Base-by-base conservation (phyloP, 2,329 filamentous ascomycete genomes). In the Phoma sp. region DNA sequence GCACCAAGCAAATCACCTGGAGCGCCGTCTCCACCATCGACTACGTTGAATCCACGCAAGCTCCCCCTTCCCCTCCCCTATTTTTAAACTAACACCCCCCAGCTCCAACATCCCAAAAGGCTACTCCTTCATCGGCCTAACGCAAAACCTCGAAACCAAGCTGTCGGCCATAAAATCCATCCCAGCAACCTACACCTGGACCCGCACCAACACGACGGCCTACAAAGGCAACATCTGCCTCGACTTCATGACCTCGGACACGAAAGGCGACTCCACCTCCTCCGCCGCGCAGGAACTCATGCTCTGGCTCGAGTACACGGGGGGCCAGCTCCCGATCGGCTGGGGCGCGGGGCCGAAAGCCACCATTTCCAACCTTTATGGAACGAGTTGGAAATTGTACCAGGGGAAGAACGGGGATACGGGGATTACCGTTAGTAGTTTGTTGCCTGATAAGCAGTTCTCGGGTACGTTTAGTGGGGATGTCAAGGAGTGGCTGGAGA, bases 261-360 rank as follows among this genome's bases (percentile, higher is more conserved):
- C 72, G 1, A 62, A 77, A 43, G 77, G 76, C 38, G 78, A 80
- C 65, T 76, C 72, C 1, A 79, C 77, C 4, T 77, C 73, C 17
- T 64, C 63, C 29, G 53, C 59, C 5, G 74, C 76, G 0, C 76
- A 78, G 51, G 77, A 80, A 55, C 68, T 78, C 22, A 80, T 80
- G 77, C 76, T 80, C 13, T 80, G 78, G 78, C 71, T 80, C 2
- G 71, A 75, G 24, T 79, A 76, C 49, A 76, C 76, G n/a, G 77
- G 77, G 17, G 77, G 76, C 2, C 77, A 80, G 55, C 65, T 79
- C 4, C 77, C 77, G 13, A 80, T 80, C 51, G 77, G 78, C 39
- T 80, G 73, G 70, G 58, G 64, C 6, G 63, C 33, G 3, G 60
- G 57, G 10, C 68, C 37, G 7, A 58, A 48, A 29, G 57, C 57